These are phyloP conservation scores for Ophiosphaerella narmari DNA, from an alignment of 2,329 filamentous ascomycete species.

Conservation along the genomic window DNA sequence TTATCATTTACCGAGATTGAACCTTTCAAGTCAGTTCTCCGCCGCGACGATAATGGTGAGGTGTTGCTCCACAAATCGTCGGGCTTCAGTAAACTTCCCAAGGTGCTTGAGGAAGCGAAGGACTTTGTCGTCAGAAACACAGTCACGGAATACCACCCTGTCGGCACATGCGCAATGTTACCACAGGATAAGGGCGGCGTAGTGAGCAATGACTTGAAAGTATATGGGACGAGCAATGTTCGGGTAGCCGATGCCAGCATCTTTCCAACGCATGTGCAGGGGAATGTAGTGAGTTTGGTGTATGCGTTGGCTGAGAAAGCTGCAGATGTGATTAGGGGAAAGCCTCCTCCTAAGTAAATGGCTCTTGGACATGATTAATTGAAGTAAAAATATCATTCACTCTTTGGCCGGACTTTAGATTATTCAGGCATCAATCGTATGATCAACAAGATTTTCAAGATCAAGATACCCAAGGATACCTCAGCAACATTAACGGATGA, in stretches of 20 bases:
- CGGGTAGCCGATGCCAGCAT: conserved; percentile 36
- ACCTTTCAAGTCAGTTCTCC: conserved; percentile 34
- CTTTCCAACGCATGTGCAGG: conserved; percentile 33
- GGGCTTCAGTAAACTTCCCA: conserved; percentile 6
- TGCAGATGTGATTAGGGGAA: conserved; percentile 33
- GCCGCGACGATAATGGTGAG: conserved; percentile 25
- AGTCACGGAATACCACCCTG: conserved; percentile 37
- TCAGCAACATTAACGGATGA: no score
- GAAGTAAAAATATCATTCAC: no score
- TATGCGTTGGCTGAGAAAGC: conserved; percentile 42
- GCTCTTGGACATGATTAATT: no score
- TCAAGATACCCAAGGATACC: no score
- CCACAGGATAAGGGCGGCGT: conserved; percentile 37
- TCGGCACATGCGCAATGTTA: conserved; percentile 40
- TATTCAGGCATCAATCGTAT: no score
- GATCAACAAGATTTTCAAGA: no score
- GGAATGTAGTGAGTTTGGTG: conserved; percentile 33
- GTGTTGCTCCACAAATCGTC: conserved; percentile 1
- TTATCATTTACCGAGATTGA: conserved; percentile 35
- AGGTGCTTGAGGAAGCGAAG: conserved; percentile 31
- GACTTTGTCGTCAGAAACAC: conserved; percentile 18
- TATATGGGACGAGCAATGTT: conserved; percentile 38
- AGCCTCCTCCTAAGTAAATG: no score
- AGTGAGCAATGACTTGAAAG: conserved; percentile 28
- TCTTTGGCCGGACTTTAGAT: no score